Base-by-base conservation (phyloP, 2,329 filamentous ascomycete genomes). In the Lachnellula suecica region DNA sequence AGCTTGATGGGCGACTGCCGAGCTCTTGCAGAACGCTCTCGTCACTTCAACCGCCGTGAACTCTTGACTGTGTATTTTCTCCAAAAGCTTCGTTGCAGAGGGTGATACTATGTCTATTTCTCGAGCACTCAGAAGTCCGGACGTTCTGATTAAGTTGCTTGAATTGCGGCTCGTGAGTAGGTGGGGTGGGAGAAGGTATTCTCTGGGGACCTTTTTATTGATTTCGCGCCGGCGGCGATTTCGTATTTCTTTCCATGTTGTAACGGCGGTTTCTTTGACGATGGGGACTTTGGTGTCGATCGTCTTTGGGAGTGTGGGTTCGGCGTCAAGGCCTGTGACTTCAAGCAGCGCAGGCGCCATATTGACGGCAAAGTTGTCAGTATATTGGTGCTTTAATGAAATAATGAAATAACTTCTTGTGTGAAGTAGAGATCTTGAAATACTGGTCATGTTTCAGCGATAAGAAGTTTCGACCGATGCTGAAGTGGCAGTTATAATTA, bases 61-160 rank as follows among this genome's bases (percentile, higher is more conserved):
- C 19, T 62, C 60, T 37, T 62, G 60, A 45, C 68, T 62, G 23
- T 63, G 61, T 44, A 70, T 63, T 10, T 69, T 67, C 38, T 72
- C 69, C 51, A 75, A 74, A 31, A 68, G 47, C 15, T 41, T n/a
- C 9, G 23, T 34, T 13, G 47, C 51, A 5, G 27, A 29, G 11
- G 31, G 11, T 4, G 13, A 19, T 2, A 45, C 38, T 23, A 53
- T 53, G 23, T 31, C 15, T 22, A 49, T 24, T 41, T 53, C 51
- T 22, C 41, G n/a, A 20, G 9, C 20, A 46, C 11, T 45, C 6
- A 53, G 34, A 4, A 53, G 8, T n/a, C 64, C 52, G 75, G 78
- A 19, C 70, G 71, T 47, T 72, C 70, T 15, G 9, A 35, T 27
- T 23, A 42, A 17, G 9, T 13, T 42, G 23, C 20, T 38, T 20